A percentile compares a stretch with the other conserved stretches of the same genome.
Evolutionary conservation across 1,284 basidiomycete genomes (phyloP).

Genomic region (Puccinia sorghi): DNA sequence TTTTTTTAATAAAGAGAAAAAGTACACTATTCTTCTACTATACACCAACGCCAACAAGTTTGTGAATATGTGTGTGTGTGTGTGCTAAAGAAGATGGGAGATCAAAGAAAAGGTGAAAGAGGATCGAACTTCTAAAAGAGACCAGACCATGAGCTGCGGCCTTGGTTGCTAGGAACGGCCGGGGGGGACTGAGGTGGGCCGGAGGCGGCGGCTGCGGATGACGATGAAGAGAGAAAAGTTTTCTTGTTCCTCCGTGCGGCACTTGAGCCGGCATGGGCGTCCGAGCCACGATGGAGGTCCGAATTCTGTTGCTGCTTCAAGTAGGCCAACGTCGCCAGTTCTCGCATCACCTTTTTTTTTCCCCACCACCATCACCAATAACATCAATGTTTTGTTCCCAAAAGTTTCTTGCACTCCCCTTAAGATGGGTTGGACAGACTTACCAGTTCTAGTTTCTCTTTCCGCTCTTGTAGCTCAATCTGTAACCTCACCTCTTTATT

Average conservation of each 20-base stretch:
- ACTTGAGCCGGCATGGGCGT: no score
- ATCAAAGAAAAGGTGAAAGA: constrained; percentile 56
- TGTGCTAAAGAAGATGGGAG: no score
- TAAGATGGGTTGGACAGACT: constrained; percentile 60
- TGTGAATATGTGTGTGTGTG: no score
- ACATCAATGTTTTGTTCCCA: no score
- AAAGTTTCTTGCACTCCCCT: no score
- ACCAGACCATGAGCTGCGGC: background rate
- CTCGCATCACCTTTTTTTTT: constrained; percentile 34
- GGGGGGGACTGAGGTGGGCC: background rate
- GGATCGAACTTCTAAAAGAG: no score
- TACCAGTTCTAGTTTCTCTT: constrained; percentile 88
- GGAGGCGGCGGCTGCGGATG: background rate
- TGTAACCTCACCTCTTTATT: constrained; percentile 83
- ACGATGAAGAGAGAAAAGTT: no score
- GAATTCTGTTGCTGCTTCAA: background rate
- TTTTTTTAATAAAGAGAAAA: no score
- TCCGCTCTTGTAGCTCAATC: constrained; percentile 92
- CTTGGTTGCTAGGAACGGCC: background rate
- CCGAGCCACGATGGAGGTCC: no score
- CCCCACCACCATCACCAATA: background rate
- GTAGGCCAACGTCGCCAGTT: constrained; percentile 44
- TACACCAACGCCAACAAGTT: no score
- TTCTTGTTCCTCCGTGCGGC: no score
- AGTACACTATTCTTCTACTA: no score